These are phyloP conservation scores for Pseudogymnoascus sp. DNA, from an alignment of 2,329 filamentous ascomycete species.

Conservation along the genomic window DNA sequence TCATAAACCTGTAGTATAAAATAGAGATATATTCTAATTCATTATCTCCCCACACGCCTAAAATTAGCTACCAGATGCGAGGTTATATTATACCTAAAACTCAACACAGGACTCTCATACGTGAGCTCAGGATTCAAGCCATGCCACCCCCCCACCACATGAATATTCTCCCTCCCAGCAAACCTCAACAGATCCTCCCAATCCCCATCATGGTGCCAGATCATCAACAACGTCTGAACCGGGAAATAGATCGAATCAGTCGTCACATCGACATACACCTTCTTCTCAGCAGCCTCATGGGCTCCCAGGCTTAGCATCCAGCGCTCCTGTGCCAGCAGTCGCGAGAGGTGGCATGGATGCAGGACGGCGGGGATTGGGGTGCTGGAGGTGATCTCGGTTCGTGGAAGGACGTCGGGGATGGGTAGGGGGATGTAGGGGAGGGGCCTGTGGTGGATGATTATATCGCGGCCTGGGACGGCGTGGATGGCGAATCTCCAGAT, in stretches of 20 bases:
- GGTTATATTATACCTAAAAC: neutral
- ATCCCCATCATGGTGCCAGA: neutral
- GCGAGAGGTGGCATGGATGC: neutral
- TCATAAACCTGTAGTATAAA: neutral
- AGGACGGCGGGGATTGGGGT: neutral
- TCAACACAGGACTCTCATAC: neutral
- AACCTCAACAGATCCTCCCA: neutral
- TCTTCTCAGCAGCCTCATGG: neutral
- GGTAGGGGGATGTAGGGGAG: neutral
- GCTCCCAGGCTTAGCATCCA: neutral
- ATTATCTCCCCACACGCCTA: too few species aligned
- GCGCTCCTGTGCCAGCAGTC: neutral
- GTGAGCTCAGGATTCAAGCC: too few species aligned
- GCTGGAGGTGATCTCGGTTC: neutral
- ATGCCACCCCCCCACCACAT: neutral
- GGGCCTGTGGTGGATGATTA: neutral
- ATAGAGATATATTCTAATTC: neutral
- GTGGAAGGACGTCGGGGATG: neutral
- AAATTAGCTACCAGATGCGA: too few species aligned
- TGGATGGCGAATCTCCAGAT: neutral
- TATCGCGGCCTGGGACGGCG: neutral
- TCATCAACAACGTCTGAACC: neutral
- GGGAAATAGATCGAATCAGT: neutral
- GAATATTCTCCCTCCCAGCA: neutral
- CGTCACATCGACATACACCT: neutral